These are phyloP conservation scores for Withania somnifera DNA, from an alignment of 305 asterid genomes.

Conservation along the genomic window DNA sequence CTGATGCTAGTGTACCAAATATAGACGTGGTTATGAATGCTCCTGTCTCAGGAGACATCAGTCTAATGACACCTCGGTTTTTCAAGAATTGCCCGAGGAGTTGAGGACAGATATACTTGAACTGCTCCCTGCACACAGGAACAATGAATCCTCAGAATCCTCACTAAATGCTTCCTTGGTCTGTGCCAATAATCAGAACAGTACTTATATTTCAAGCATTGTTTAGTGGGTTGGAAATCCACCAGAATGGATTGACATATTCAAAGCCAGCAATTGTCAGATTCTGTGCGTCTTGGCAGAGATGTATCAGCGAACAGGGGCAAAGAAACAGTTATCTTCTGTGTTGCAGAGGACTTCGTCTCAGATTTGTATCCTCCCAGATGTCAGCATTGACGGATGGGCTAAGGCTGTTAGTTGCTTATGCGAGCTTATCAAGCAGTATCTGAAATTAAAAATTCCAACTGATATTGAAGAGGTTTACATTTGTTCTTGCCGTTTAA, in stretches of 20 bases:
- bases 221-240: slow-evolving; percentile 74
- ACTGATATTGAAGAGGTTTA: slow-evolving; percentile 86
- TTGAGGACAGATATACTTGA: slow-evolving; percentile 64
- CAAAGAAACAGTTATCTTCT: slow-evolving; percentile 44
- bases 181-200: slow-evolving; percentile 20
- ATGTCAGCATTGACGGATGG: slow-evolving; percentile 19
- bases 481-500: slow-evolving; percentile 48
- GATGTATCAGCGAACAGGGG: slow-evolving; percentile 29
- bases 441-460: slow-evolving; percentile 45
- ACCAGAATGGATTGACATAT: slow-evolving; percentile 77
- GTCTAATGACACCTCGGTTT: slow-evolving; percentile 57
- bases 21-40: slow-evolving; percentile 12
- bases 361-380: slow-evolving; percentile 13
- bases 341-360: slow-evolving; percentile 46
- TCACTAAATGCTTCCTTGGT: slow-evolving; percentile 25
- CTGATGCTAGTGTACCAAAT: slow-evolving; percentile 13
- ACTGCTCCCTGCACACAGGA: slow-evolving; percentile 65
- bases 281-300: slow-evolving; percentile 36
- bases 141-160: slow-evolving; percentile 19
- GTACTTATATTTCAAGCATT: slow-evolving; percentile 14
- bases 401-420: slow-evolving; percentile 39
- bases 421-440: slow-evolving; percentile 72
- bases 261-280: slow-evolving; percentile 35
- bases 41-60: slow-evolving; percentile 21
- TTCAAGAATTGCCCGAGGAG: slow-evolving; percentile 83